Conservation (phyloP, 1,284 basidiomycete species). For the Porogramme epimiltina region DNA sequence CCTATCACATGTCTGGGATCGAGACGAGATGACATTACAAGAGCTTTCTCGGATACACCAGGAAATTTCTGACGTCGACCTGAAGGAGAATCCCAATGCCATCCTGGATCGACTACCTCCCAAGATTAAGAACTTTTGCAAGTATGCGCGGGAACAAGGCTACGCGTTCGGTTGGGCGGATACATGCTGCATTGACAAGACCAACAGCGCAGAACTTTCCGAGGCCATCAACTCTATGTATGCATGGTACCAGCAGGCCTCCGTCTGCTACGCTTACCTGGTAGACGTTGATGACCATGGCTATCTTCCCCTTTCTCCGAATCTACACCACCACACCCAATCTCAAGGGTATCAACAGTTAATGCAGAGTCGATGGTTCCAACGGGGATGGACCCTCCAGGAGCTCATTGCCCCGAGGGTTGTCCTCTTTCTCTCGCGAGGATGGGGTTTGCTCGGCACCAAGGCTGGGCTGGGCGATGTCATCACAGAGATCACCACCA, state of each 20-base stretch:
- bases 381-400: neutral
- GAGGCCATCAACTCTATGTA: conserved; percentile 7
- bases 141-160: neutral
- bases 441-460: conserved; percentile 1
- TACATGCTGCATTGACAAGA: conserved; percentile 8
- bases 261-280: conserved; percentile 6
- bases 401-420: conserved; percentile 1
- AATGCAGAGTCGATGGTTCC: neutral
- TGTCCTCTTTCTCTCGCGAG: neutral
- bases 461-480: neutral
- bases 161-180: conserved; percentile 3
- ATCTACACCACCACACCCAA: too few relatives aligned
- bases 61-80: neutral
- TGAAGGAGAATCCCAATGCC: neutral
- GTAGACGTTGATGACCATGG: neutral
- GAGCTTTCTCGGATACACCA: neutral
- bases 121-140: neutral
- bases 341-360: too few relatives aligned
- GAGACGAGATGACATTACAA: conserved; percentile 1
- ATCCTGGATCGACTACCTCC: neutral
- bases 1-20: conserved; percentile 4
- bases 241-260: conserved; percentile 5
- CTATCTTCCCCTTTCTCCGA: too few relatives aligned
- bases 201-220: conserved; percentile 8
- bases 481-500: conserved; percentile 1